Conservation (phyloP, 345 rosid genomes). For the Acer campestre region DNA sequence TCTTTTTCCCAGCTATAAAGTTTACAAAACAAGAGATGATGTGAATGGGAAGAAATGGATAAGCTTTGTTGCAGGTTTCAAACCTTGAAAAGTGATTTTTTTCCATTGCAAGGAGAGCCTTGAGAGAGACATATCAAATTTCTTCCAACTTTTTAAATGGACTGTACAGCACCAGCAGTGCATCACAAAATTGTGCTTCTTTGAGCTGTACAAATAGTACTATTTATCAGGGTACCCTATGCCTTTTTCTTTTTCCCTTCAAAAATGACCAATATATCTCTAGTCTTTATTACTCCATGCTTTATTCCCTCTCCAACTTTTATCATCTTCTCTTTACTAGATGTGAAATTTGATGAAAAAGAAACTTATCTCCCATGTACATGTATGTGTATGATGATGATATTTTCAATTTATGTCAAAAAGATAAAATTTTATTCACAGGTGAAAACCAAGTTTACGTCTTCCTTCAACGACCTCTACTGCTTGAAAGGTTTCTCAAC, state of each 20-base stretch:
- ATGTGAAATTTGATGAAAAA: conserved; percentile 14
- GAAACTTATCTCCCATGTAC: conserved; percentile 10
- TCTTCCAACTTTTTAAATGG: conserved; percentile 27
- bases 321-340: conserved; percentile 18
- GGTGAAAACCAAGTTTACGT: not conserved
- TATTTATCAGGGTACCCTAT: conserved; percentile 24
- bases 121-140: conserved; percentile 43
- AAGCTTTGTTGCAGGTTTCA: not conserved
- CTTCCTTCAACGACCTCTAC: not conserved
- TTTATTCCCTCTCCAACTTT: conserved; percentile 27
- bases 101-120: conserved; percentile 12
- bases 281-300: conserved; percentile 16
- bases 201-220: conserved; percentile 31
- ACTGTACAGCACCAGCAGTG: conserved; percentile 27
- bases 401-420: not conserved
- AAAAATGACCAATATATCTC: conserved; percentile 10
- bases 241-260: conserved; percentile 23
- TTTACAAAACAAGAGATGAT: not conserved
- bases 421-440: not conserved
- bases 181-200: conserved; percentile 25
- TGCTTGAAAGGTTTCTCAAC: not conserved
- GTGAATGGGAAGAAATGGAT: not conserved
- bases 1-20: too few relatives aligned
- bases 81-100: conserved; percentile 8
- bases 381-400: not conserved